A percentile compares a stretch with the other conserved stretches of the same genome.
Evolutionary conservation across 2,329 filamentous ascomycete genomes (phyloP).

Genomic region (Cyphellophora attinorum): DNA sequence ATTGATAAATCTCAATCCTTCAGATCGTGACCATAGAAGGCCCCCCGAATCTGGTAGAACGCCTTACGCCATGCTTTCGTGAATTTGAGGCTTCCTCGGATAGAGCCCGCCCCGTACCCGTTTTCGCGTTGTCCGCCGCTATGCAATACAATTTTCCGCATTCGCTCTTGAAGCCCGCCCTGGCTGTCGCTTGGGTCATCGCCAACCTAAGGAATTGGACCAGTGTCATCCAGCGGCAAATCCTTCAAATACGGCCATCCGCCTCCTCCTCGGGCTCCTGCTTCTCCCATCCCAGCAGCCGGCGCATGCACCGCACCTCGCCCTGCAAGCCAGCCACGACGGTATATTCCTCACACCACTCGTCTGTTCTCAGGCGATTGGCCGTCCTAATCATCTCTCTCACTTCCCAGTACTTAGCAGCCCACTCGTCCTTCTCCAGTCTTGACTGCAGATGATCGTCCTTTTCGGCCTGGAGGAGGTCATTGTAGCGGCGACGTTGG

Average conservation of each 20-base stretch:
- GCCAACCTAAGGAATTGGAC: too few species aligned
- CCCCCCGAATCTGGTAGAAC: neutral
- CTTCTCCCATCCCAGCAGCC: constrained; percentile 37
- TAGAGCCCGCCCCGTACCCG: neutral
- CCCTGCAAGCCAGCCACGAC: constrained; percentile 38
- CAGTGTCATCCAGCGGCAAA: constrained; percentile 22
- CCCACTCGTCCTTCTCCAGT: constrained; percentile 41
- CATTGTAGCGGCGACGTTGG: constrained; percentile 40
- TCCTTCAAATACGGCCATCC: constrained; percentile 40
- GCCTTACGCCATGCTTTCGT: neutral
- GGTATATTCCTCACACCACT: constrained; percentile 34
- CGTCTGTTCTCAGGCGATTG: constrained; percentile 37
- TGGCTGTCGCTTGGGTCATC: too few species aligned
- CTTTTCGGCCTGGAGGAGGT: constrained; percentile 40
- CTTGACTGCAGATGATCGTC: constrained; percentile 39
- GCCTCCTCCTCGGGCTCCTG: constrained; percentile 39
- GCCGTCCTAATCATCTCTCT: constrained; percentile 40
- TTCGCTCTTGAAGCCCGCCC: too few species aligned
- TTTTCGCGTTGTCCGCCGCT: neutral
- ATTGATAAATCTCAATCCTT: too few species aligned
- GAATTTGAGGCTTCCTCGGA: neutral
- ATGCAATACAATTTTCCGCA: neutral
- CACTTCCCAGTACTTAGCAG: constrained; percentile 36
- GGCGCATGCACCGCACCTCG: constrained; percentile 38
- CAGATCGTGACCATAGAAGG: neutral